Evolutionary conservation across 306 rosid genomes (phyloP).

Genomic region (Trichosanthes truncata): DNA sequence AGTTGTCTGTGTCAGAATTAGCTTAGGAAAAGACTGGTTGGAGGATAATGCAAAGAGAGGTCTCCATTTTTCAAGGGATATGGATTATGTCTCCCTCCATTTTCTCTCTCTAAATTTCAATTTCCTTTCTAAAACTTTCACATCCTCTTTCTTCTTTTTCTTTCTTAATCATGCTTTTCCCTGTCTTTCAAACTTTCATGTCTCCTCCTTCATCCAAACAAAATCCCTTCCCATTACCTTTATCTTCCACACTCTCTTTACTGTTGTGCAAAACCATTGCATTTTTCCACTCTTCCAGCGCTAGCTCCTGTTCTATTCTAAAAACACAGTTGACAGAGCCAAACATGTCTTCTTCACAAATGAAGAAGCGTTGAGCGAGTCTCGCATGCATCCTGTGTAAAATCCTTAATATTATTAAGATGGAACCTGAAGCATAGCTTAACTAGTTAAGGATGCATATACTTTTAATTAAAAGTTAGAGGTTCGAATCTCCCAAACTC

Average conservation of each 20-base stretch:
- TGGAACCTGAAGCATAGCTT: no score
- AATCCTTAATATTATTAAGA: no score
- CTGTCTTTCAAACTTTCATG: neutral
- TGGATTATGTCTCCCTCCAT: slow-evolving; percentile 7
- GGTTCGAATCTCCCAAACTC: no score
- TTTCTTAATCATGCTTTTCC: neutral
- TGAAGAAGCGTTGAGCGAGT: no score
- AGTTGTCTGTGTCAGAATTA: slow-evolving; percentile 4
- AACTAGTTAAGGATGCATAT: no score
- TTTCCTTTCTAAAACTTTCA: neutral
- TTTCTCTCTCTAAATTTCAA: neutral
- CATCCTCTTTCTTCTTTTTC: neutral
- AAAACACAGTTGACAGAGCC: neutral
- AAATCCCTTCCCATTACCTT: neutral
- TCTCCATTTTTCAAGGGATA: slow-evolving; percentile 5
- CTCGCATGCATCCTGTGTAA: no score
- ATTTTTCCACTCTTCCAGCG: no score
- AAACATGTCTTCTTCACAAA: no score
- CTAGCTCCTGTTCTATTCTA: no score
- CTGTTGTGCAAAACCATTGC: no score
- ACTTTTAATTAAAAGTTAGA: no score
- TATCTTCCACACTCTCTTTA: neutral
- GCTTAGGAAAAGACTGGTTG: neutral
- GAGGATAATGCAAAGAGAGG: slow-evolving; percentile 8
- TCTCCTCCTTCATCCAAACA: neutral